A percentile compares a stretch with the other conserved stretches of the same genome.
phyloP scores from a whole-genome alignment of 805 yeast species.

The Barnettozyma sucrosica region DNA sequence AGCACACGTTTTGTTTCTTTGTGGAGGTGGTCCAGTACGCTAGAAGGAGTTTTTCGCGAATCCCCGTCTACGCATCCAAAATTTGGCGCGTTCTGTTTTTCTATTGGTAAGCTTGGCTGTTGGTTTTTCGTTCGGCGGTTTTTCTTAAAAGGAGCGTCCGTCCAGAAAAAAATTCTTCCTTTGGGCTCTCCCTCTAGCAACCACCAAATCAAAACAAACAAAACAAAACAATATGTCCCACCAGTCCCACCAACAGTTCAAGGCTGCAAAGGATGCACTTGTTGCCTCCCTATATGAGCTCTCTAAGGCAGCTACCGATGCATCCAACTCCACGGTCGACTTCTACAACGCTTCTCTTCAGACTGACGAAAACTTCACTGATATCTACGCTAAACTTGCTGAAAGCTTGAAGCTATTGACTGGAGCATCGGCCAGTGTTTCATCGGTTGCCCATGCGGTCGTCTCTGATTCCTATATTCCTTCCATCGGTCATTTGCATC shows the following conservation, averaged over 20 bases:
- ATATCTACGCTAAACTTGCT: slow-evolving; percentile 39
- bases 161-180: neutral
- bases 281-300: slow-evolving; percentile 78
- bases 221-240: slow-evolving; percentile 16
- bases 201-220: slow-evolving; percentile 1
- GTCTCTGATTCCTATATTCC: slow-evolving; percentile 11
- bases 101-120: neutral
- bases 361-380: slow-evolving; percentile 39
- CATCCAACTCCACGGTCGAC: slow-evolving; percentile 73
- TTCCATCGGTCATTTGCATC: slow-evolving; percentile 7
- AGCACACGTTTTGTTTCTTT: neutral
- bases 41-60: slow-evolving; percentile 1
- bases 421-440: slow-evolving; percentile 30
- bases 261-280: slow-evolving; percentile 35
- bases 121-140: neutral
- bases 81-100: neutral
- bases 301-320: slow-evolving; percentile 81
- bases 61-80: neutral
- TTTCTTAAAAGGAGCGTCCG: slow-evolving; percentile 4
- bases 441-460: slow-evolving; percentile 22
- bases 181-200: neutral
- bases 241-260: slow-evolving; percentile 20
- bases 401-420: slow-evolving; percentile 36
- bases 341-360: slow-evolving; percentile 58
- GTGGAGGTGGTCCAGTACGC: neutral